Base-by-base conservation (phyloP, 2,329 filamentous ascomycete genomes). In the Orbilia oligospora region DNA sequence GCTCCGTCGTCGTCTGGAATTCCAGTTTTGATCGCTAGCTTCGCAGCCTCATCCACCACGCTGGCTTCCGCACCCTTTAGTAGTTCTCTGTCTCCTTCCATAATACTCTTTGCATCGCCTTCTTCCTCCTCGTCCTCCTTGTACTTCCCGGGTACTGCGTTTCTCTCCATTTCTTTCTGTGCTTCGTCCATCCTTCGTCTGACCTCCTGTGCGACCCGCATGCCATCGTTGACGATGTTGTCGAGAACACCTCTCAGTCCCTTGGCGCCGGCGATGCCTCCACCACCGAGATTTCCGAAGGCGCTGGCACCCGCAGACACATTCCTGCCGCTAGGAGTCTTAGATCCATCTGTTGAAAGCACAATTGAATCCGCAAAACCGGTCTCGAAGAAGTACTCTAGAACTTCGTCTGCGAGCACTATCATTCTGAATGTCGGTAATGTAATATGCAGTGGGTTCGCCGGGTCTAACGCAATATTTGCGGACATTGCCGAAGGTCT, bases 401-500 rank as follows among this genome's bases (percentile, higher is more conserved):
- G 89, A 0, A 97, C 88, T 84, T 99, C 96, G 83, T 99, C 96
- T 51, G 96, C 96, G 6, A 99, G 89, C 9, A 99, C 93, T 2
- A 99, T 94, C 96, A 99, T 99, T 81, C 96, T 92, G 88, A 99
- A 99, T 0, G 96, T 99, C 0, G 96, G 96, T 0, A 99, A 88
- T 0, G 96, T 98, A 83, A 99, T 97, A 84, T 97, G 92, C 0
- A 99, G 88, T 5, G 96, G 96, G 80, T 97, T 95, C 27, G 93
- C 91, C 1, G 96, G 96, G 83, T 99, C 94, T 3, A 99, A 88
- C 0, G 96, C 96, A 8, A 91, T 90, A 83, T 99, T 99, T 56
- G 94, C 94, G 20, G 92, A 89, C 69, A 83, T 93, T 91, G 0
- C 91, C 89, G 6, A 91, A 89, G 83, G 90, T 91, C 63, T 84